phyloP scores from a whole-genome alignment of 2,329 filamentous ascomycete species.

The Hypocrella siamensis region DNA sequence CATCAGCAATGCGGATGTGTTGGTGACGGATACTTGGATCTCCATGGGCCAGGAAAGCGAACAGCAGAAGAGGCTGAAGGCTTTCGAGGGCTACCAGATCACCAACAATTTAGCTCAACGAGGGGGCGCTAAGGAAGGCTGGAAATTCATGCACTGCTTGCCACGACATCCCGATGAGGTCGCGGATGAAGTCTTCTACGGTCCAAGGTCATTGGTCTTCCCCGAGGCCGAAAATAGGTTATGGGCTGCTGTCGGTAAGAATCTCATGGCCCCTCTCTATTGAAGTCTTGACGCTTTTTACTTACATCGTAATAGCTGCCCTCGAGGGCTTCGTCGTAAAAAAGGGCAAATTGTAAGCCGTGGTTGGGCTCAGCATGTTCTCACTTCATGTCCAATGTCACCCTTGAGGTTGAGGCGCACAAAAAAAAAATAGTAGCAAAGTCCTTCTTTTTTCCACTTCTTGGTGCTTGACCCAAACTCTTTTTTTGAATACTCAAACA shows the following conservation, averaged over 20 bases:
- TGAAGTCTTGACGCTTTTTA: not conserved
- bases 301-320: constrained; percentile 32
- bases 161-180: constrained; percentile 90
- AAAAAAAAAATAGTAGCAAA: too few relatives aligned
- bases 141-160: constrained; percentile 98
- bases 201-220: constrained; percentile 73
- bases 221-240: constrained; percentile 87
- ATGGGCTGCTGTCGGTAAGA: constrained; percentile 71
- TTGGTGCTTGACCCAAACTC: too few relatives aligned
- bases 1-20: constrained; percentile 69
- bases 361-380: too few relatives aligned
- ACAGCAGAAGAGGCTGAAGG: constrained; percentile 56
- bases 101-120: constrained; percentile 70
- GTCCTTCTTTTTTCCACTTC: too few relatives aligned
- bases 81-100: constrained; percentile 81
- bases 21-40: constrained; percentile 96
- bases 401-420: too few relatives aligned
- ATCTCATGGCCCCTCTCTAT: constrained; percentile 8
- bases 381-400: too few relatives aligned
- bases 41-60: constrained; percentile 97
- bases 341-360: constrained; percentile 53
- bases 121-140: constrained; percentile 72
- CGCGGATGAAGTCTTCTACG: constrained; percentile 86
- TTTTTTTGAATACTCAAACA: too few relatives aligned
- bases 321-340: constrained; percentile 90